Base-by-base conservation (phyloP, 345 rosid species). In the Trapa incisa region DNA sequence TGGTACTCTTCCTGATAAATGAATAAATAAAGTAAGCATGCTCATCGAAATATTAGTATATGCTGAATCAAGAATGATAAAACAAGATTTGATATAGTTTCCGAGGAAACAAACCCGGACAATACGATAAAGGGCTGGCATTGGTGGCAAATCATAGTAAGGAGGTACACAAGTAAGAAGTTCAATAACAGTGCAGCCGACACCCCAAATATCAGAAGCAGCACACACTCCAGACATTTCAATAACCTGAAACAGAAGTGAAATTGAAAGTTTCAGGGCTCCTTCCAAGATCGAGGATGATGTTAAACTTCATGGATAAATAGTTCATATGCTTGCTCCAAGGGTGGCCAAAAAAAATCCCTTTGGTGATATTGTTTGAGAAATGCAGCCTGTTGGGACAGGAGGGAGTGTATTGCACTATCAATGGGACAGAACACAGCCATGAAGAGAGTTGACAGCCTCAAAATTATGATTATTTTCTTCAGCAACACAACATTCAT, bases 171-270 rank as follows among this genome's bases (percentile, higher is more conserved):
- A 85, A 2, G 97, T 95, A 60, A 95, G 88, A 69, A 95, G 97
- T 75, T 95, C 99, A 47, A 95, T 87, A 76, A 95, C 99, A 15
- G 99, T 95, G 76, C 99, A 95, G 72, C 99, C 99, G 76, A 95
- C 99, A 74, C 99, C 87, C 99, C 97, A 94, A 72, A 95, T 95
- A 76, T 95, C 99, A 52, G 99, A 95, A 65, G 97, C 96, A 65
- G 99, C 96, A 80, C 96, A 95, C 83, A 95, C 99, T 67, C 99
- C 99, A 0, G 97, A 87, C 97, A 95, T 87, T 81, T 91, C 97
- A 81, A 95, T 95, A 73, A 91, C 99, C 99, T 95, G 87, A 67
- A 80, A 74, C 57, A 81, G 36, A 47, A 68, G 76, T 65, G 54
- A 71, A 47, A 50, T 61, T 69, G 56, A 64, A 72, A 48, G 7